Evolutionary conservation across 2,329 filamentous ascomycete genomes (phyloP).

Genomic region (Pyricularia pennisetigena): DNA sequence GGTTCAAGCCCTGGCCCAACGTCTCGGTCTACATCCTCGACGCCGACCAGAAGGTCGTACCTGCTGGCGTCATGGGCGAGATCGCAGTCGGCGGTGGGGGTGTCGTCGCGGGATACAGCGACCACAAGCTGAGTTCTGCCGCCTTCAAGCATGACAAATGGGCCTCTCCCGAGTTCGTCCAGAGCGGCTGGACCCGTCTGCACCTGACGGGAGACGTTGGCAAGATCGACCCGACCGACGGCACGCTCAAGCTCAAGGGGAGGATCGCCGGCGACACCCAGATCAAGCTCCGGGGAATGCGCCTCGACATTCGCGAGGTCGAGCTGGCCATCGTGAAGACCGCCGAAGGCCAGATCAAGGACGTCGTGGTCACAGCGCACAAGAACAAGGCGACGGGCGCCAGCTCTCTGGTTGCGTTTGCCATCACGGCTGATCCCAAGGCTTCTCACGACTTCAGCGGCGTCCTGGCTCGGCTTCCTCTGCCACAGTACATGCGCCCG

Average conservation of each 20-base stretch:
- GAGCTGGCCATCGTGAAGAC: conserved; percentile 6
- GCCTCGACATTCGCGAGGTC: conserved; percentile 34
- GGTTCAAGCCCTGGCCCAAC: background rate
- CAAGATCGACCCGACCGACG: conserved; percentile 12
- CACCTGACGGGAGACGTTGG: background rate
- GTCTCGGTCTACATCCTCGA: conserved; percentile 30
- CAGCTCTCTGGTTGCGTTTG: background rate
- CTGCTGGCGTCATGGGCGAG: conserved; percentile 27
- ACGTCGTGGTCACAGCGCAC: conserved; percentile 6
- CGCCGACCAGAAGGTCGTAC: conserved; percentile 15
- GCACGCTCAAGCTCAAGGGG: conserved; percentile 20
- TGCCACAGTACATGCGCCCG: conserved; percentile 21
- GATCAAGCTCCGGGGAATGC: conserved; percentile 28
- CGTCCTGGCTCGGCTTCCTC: conserved; percentile 5
- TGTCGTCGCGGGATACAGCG: conserved; percentile 27
- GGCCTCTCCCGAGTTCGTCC: background rate
- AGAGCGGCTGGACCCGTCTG: background rate
- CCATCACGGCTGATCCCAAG: background rate
- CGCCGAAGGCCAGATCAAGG: background rate
- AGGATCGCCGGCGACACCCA: conserved; percentile 26
- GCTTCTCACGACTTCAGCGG: background rate
- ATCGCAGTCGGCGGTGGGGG: conserved; percentile 27
- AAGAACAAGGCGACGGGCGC: background rate
- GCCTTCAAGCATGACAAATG: background rate
- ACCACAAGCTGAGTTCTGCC: conserved; percentile 8